Evolutionary conservation across 306 rosid genomes (phyloP), one percentile per base, ranked within the genome.

Genomic region (Calophaca sinica): DNA sequence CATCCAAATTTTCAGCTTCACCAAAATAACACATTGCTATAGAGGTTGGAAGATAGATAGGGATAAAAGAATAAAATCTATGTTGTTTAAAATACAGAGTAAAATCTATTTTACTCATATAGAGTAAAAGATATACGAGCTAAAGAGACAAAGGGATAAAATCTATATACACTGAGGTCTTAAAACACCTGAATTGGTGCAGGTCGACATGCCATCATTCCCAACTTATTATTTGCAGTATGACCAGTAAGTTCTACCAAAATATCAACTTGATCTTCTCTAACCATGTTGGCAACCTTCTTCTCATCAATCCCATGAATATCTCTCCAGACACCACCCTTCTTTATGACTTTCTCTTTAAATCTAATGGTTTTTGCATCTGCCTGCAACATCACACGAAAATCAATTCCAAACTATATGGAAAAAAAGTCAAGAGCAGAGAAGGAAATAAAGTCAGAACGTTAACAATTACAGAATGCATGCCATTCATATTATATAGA

Each of bases 161-260:
- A 9, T 32, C 2, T n/a, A 51, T 11, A 45, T 0, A 63, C 52
- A 33, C 3, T 36, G 1, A 38, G 46, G 62, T 20, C 51, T 28
- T 33, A 58, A 41, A 50, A 70, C 74, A 88, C 77, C 97, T 90
- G 96, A 70, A 92, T n/a, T 2, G 97, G 98, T 33, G 97, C 96
- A 63, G 98, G 97, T 20, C 98, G 90, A 83, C 97, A 93, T 49
- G 98, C 98, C 98, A 93, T 85, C 85, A 89, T 91, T 73, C 98
- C 98, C 79, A 93, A 73, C 84, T 93, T 91, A 80, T 93, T 93
- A 83, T 91, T 93, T 46, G 98, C 98, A n/a, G 97, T 93, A 83
- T 93, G 98, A 73, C 98, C 97, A 38, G 98, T 93, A 65, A 93
- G 97, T 84, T 91, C 98, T 64, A 91, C 92, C 88, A 93, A 81